phyloP scores from a whole-genome alignment of 306 rosid genomes.

The Carpinus viminea region DNA sequence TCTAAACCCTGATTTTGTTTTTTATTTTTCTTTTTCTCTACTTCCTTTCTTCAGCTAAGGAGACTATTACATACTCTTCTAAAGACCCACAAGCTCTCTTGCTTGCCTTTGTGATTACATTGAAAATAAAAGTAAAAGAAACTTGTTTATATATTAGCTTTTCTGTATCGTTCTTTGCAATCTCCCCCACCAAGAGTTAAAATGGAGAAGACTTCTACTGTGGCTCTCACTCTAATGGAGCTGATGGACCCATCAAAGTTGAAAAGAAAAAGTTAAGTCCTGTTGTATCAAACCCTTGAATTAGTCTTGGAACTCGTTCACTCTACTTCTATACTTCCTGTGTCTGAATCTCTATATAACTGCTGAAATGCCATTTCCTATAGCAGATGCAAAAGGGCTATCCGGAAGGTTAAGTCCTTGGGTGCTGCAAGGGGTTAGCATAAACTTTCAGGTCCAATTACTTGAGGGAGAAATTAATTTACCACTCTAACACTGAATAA shows the following conservation, averaged over 20 bases:
- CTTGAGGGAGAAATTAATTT: not conserved
- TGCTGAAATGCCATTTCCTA: constrained; percentile 37
- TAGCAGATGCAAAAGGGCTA: constrained; percentile 44
- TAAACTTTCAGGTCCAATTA: not conserved
- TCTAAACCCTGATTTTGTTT: constrained; percentile 7
- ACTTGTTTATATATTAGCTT: constrained; percentile 28
- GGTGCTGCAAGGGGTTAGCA: constrained; percentile 7
- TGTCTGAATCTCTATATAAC: constrained; percentile 30
- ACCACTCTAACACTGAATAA: not conserved
- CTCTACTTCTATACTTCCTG: constrained; percentile 35
- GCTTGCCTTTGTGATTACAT: constrained; percentile 20
- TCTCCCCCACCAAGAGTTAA: constrained; percentile 23
- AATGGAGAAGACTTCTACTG: constrained; percentile 29
- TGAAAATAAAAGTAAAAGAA: not conserved
- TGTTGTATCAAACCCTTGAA: constrained; percentile 25
- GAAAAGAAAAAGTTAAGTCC: constrained; percentile 12
- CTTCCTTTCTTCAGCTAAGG: constrained; percentile 22
- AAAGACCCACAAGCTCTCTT: constrained; percentile 27
- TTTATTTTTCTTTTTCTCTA: constrained; percentile 3
- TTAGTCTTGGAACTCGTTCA: constrained; percentile 28
- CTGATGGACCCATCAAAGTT: not conserved
- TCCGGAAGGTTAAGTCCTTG: constrained; percentile 50
- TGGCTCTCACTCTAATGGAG: constrained; percentile 24
- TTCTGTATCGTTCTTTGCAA: constrained; percentile 28
- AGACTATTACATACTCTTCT: constrained; percentile 22